Evolutionary conservation across 2,329 filamentous ascomycete species (phyloP).

Genomic region (Cyphellophora europaea): DNA sequence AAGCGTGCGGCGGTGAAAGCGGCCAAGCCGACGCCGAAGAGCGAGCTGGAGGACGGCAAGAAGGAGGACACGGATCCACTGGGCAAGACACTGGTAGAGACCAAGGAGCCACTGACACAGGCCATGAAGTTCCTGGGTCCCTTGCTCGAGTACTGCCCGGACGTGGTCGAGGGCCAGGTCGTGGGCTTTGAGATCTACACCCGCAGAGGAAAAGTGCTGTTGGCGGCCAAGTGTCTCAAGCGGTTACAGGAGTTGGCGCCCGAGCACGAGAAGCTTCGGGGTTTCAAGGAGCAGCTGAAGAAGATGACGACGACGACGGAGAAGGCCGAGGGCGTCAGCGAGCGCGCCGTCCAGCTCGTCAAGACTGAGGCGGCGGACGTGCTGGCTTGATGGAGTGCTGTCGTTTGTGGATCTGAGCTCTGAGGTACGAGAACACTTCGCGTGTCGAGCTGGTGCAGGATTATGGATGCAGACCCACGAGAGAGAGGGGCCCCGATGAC

Average conservation of each 20-base stretch:
- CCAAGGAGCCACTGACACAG: constrained; percentile 72
- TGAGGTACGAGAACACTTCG: no score
- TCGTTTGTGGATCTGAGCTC: no score
- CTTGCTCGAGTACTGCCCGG: constrained; percentile 71
- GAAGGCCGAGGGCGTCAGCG: background rate
- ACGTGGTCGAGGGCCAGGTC: constrained; percentile 71
- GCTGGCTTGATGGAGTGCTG: background rate
- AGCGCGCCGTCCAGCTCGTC: background rate
- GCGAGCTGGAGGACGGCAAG: constrained; percentile 50
- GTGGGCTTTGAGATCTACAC: constrained; percentile 86
- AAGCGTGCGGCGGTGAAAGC: constrained; percentile 79
- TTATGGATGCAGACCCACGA: no score
- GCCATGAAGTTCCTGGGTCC: constrained; percentile 79
- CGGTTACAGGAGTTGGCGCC: constrained; percentile 61
- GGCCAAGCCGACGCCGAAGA: constrained; percentile 51
- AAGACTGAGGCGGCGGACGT: background rate
- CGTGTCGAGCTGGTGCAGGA: no score
- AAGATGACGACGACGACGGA: background rate
- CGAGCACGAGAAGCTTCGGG: constrained; percentile 35
- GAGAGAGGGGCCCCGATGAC: no score
- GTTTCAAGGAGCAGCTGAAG: background rate
- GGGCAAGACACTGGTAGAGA: constrained; percentile 70
- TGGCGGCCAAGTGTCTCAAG: constrained; percentile 77
- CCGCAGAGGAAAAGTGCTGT: constrained; percentile 77
- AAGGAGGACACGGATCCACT: constrained; percentile 87